These are phyloP conservation scores for Colletotrichum scovillei DNA, from an alignment of 2,329 filamentous ascomycete species.

Conservation along the genomic window DNA sequence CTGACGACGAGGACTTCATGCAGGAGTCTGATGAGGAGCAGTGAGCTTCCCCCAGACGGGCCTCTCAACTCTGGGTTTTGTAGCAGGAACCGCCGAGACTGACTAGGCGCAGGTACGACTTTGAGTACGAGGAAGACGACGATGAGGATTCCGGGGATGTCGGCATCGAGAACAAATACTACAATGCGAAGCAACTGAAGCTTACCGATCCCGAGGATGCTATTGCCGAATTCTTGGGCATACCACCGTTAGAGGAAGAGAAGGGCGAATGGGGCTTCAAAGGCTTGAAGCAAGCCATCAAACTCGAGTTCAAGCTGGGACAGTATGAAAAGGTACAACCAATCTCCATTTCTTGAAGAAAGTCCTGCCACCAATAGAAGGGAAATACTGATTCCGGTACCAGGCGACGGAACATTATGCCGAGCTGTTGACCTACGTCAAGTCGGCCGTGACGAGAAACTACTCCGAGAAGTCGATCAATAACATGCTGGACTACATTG, in stretches of 20 bases:
- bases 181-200: slow-evolving; percentile 99
- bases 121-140: slow-evolving; percentile 95
- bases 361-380: background rate
- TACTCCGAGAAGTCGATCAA: slow-evolving; percentile 99
- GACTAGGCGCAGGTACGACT: slow-evolving; percentile 76
- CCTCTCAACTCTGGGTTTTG: background rate
- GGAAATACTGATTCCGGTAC: slow-evolving; percentile 11
- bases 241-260: slow-evolving; percentile 85
- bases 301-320: slow-evolving; percentile 94
- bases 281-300: slow-evolving; percentile 96
- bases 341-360: background rate
- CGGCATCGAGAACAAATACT: slow-evolving; percentile 99
- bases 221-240: slow-evolving; percentile 90
- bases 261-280: slow-evolving; percentile 99
- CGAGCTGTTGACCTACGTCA: slow-evolving; percentile 96
- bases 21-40: slow-evolving; percentile 61
- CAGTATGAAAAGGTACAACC: slow-evolving; percentile 79
- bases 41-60: slow-evolving; percentile 40
- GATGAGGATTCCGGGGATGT: slow-evolving; percentile 90
- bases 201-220: slow-evolving; percentile 86
- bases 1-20: slow-evolving; percentile 63
- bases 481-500: slow-evolving; percentile 98
- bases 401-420: slow-evolving; percentile 92
- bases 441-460: slow-evolving; percentile 95
- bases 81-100: slow-evolving; percentile 8